A percentile compares a stretch with the other conserved stretches of the same genome.
These are phyloP conservation scores for Fusarium pseudograminearum DNA, from an alignment of 2,329 filamentous ascomycete species.

Conservation along the genomic window DNA sequence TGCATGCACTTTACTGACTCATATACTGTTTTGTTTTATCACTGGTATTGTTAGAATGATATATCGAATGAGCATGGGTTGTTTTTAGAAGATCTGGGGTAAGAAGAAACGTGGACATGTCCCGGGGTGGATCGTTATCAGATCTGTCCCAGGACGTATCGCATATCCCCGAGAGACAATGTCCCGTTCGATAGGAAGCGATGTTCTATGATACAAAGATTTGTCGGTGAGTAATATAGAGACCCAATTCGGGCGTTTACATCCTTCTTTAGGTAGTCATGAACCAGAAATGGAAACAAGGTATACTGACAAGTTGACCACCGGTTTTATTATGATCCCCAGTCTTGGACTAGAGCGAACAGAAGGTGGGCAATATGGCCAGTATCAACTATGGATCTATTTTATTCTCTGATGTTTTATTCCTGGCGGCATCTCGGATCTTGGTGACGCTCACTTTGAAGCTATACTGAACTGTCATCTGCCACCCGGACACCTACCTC, in stretches of 20 bases:
- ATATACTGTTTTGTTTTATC: constrained; percentile 20
- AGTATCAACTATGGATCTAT: background rate
- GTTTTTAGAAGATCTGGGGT: accelerated
- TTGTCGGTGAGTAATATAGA: accelerated
- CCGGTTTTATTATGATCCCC: background rate
- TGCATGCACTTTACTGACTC: constrained; percentile 32
- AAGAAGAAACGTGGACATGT: background rate
- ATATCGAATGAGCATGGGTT: background rate
- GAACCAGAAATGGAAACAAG: too few species aligned
- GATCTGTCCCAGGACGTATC: background rate
- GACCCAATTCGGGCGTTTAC: too few species aligned
- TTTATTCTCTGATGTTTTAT: background rate
- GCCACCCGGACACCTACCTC: too few species aligned
- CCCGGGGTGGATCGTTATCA: background rate
- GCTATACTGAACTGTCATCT: background rate
- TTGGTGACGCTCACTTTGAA: background rate
- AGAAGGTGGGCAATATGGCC: background rate
- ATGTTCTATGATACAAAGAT: background rate
- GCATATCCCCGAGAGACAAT: background rate
- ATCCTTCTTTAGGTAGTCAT: background rate
- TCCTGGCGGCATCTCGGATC: background rate
- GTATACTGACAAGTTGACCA: background rate
- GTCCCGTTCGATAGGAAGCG: background rate
- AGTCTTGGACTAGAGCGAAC: background rate
- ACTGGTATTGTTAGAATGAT: too few species aligned